Evolutionary conservation across 2,329 filamentous ascomycete genomes (phyloP).

Genomic region (Zalaria obscura): DNA sequence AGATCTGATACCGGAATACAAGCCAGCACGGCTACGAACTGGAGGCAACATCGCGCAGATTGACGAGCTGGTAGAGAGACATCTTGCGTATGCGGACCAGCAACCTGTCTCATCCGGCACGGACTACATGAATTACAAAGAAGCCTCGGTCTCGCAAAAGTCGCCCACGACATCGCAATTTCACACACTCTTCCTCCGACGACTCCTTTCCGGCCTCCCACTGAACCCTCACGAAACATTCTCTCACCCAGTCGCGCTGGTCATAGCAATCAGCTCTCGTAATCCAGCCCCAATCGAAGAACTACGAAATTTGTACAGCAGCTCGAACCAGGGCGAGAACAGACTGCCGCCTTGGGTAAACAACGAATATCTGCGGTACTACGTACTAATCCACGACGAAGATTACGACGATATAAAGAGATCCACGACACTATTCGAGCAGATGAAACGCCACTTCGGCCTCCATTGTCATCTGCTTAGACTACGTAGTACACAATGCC

Average conservation of each 20-base stretch:
- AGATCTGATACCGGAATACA: conserved; percentile 16
- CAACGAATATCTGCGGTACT: conserved; percentile 86
- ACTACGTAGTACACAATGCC: conserved; percentile 70
- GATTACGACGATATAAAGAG: conserved; percentile 85
- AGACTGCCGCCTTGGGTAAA: conserved; percentile 75
- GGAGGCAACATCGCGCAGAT: conserved; percentile 50
- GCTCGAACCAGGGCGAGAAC: conserved; percentile 64
- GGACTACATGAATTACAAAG: conserved; percentile 28
- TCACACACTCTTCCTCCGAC: conserved; percentile 71
- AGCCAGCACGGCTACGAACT: conserved; percentile 24
- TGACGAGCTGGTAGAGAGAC: conserved; percentile 66
- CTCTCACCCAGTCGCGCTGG: conserved; percentile 81
- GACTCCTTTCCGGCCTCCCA: conserved; percentile 66
- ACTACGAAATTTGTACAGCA: conserved; percentile 66
- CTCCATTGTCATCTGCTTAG: conserved; percentile 87
- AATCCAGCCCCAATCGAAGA: conserved; percentile 76
- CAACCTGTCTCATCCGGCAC: conserved; percentile 21
- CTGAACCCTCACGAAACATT: conserved; percentile 83
- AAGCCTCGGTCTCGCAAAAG: conserved; percentile 10
- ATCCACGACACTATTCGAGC: conserved; percentile 82
- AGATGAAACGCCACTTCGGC: conserved; percentile 98
- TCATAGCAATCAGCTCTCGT: conserved; percentile 88
- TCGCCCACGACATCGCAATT: conserved; percentile 38
- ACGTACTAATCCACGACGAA: conserved; percentile 92
- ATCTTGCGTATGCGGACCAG: conserved; percentile 61